These are phyloP conservation scores for Smallanthus sonchifolius DNA, from an alignment of 129 eudicot genomes.

Conservation along the genomic window DNA sequence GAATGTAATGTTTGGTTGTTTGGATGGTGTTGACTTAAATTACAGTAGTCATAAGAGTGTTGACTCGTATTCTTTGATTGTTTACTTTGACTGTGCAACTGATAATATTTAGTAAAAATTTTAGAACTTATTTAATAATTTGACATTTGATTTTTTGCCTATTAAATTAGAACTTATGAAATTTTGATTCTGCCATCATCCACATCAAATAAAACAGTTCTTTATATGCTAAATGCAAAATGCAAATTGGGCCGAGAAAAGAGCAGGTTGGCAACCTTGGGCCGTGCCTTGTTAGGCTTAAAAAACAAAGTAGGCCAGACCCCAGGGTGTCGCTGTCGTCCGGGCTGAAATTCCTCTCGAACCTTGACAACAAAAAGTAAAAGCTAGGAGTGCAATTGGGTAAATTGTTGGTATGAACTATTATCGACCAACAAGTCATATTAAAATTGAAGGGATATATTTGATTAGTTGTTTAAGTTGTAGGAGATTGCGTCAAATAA, in stretches of 20 bases:
- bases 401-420: too few species aligned
- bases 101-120: neutral
- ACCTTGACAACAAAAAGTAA: too few species aligned
- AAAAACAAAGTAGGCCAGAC: neutral
- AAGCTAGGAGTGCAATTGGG: too few species aligned
- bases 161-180: neutral
- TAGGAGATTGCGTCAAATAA: too few species aligned
- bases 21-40: neutral
- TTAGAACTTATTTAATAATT: neutral
- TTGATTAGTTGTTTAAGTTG: too few species aligned
- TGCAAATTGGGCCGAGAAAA: neutral
- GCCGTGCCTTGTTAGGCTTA: neutral
- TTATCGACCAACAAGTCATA: too few species aligned
- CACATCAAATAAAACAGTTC: too few species aligned
- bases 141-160: neutral
- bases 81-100: slow-evolving; percentile 1
- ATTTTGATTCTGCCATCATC: too few species aligned
- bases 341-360: too few species aligned
- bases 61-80: slow-evolving; percentile 5
- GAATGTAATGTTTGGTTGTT: neutral
- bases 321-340: too few species aligned
- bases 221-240: too few species aligned
- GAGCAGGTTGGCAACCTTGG: neutral
- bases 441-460: too few species aligned
- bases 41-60: neutral